Percentiles rank a stretch among this genome's conserved stretches.
phyloP scores from a whole-genome alignment of 805 yeast species.

The Teunomyces pallodes region DNA sequence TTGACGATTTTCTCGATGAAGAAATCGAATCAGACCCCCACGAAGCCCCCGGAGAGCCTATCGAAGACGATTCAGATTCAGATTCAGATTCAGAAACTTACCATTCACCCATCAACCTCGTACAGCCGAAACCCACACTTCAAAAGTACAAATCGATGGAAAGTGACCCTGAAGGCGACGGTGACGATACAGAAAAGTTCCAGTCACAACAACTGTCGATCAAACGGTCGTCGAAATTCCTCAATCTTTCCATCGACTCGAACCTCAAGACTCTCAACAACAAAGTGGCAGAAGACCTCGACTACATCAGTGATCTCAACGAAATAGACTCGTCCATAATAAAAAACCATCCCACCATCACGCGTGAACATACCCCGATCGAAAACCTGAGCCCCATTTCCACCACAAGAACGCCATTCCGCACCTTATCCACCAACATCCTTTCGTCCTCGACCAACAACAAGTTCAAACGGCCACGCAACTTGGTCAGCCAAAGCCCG shows the following conservation, averaged over 20 bases:
- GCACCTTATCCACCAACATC: background rate
- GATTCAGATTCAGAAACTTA: background rate
- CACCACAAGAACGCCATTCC: conserved; percentile 8
- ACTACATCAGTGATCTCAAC: conserved; percentile 22
- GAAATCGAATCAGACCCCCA: conserved; percentile 8
- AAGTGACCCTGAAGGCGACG: conserved; percentile 7
- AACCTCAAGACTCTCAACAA: conserved; percentile 12
- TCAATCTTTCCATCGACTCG: conserved; percentile 39
- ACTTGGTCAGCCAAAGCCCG: conserved; percentile 43
- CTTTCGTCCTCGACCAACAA: conserved; percentile 15
- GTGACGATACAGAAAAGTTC: conserved; percentile 9
- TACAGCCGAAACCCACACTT: background rate
- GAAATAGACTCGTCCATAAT: conserved; percentile 21
- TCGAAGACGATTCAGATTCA: no score
- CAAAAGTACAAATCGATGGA: conserved; percentile 5
- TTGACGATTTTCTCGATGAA: conserved; percentile 21
- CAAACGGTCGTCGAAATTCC: conserved; percentile 41
- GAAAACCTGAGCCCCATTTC: conserved; percentile 11
- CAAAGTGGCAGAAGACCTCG: conserved; percentile 17
- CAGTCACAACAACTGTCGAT: conserved; percentile 25
- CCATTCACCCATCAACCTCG: background rate
- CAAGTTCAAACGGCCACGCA: conserved; percentile 44
- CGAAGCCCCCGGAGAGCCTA: background rate
- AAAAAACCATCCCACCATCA: conserved; percentile 4
- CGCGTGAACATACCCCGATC: conserved; percentile 9